Evolutionary conservation across 1,139 yeast genomes (phyloP).

Genomic region (Yamadazyma siamensis): DNA sequence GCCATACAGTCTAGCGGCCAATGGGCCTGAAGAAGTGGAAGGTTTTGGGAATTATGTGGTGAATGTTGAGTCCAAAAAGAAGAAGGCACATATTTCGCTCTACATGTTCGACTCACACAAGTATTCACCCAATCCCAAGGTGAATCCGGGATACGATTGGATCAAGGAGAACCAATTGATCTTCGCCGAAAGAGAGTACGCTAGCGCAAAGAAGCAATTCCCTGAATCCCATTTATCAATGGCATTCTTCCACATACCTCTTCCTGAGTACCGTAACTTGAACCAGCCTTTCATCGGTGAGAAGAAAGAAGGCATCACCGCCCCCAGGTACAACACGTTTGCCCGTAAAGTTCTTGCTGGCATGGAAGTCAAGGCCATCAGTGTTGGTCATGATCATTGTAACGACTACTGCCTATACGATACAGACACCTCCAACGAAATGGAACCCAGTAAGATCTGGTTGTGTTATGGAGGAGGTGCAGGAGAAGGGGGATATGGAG

Average conservation of each 20-base stretch:
- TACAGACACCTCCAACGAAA: slow-evolving; percentile 20
- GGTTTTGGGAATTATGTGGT: slow-evolving; percentile 81
- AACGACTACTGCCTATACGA: slow-evolving; percentile 81
- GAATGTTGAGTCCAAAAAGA: slow-evolving; percentile 38
- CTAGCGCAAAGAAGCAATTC: slow-evolving; percentile 25
- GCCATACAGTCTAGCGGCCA: slow-evolving; percentile 62
- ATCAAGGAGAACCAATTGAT: slow-evolving; percentile 69
- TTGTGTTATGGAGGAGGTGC: slow-evolving; percentile 90
- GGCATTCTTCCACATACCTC: slow-evolving; percentile 93
- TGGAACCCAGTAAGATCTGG: slow-evolving; percentile 54
- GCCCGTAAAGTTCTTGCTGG: slow-evolving; percentile 55
- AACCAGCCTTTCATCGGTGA: slow-evolving; percentile 54
- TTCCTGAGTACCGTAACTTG: slow-evolving; percentile 70
- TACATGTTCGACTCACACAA: slow-evolving; percentile 84
- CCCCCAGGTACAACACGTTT: slow-evolving; percentile 68
- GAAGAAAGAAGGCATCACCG: slow-evolving; percentile 69
- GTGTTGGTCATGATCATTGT: slow-evolving; percentile 93
- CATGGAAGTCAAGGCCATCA: slow-evolving; percentile 66
- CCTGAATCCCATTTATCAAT: slow-evolving; percentile 55
- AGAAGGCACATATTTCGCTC: slow-evolving; percentile 51
- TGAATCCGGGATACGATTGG: slow-evolving; percentile 82
- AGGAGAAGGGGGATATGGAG: slow-evolving; percentile 95
- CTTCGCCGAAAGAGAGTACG: slow-evolving; percentile 48
- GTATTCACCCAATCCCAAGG: slow-evolving; percentile 61
- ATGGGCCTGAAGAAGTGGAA: slow-evolving; percentile 62